phyloP scores from a whole-genome alignment of 2,329 filamentous ascomycete genomes.

The Nothomitra cinnamomea region DNA sequence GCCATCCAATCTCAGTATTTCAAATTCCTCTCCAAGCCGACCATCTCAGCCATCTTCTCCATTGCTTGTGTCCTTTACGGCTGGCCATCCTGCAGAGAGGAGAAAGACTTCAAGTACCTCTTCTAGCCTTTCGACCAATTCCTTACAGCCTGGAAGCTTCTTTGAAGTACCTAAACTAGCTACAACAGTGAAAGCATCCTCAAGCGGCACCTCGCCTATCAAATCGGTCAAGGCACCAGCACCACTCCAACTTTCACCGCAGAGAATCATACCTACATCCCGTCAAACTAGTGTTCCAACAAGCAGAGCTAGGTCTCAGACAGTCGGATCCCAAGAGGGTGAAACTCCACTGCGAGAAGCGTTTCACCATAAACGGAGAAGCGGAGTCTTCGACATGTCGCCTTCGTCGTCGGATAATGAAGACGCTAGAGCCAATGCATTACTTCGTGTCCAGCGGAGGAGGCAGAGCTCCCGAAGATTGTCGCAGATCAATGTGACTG shows the following conservation, averaged over 20 bases:
- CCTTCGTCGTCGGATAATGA: slow-evolving; percentile 97
- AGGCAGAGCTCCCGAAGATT: slow-evolving; percentile 91
- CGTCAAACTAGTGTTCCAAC: slow-evolving; percentile 38
- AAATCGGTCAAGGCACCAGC: slow-evolving; percentile 20
- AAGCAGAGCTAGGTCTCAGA: slow-evolving; percentile 68
- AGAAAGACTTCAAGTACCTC: slow-evolving; percentile 77
- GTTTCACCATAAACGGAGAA: slow-evolving; percentile 75
- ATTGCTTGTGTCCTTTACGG: slow-evolving; percentile 89
- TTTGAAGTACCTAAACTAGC: slow-evolving; percentile 52
- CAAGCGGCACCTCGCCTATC: slow-evolving; percentile 36
- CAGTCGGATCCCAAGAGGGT: slow-evolving; percentile 84
- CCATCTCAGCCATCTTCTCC: slow-evolving; percentile 75
- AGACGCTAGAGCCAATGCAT: slow-evolving; percentile 74
- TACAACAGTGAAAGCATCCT: slow-evolving; percentile 30
- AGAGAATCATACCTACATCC: slow-evolving; percentile 46
- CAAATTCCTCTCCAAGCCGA: slow-evolving; percentile 74
- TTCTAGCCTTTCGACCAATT: slow-evolving; percentile 57
- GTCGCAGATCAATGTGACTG: slow-evolving; percentile 75
- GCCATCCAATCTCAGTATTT: slow-evolving; percentile 61
- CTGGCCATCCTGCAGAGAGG: slow-evolving; percentile 64
- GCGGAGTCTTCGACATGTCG: slow-evolving; percentile 90
- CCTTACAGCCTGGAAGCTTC: slow-evolving; percentile 52
- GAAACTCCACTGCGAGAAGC: slow-evolving; percentile 39
- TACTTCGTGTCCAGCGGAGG: slow-evolving; percentile 80
- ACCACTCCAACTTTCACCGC: slow-evolving; percentile 36